These are phyloP conservation scores for Suhomyces xylopsoci DNA, from an alignment of 805 yeast genomes.

Conservation along the genomic window DNA sequence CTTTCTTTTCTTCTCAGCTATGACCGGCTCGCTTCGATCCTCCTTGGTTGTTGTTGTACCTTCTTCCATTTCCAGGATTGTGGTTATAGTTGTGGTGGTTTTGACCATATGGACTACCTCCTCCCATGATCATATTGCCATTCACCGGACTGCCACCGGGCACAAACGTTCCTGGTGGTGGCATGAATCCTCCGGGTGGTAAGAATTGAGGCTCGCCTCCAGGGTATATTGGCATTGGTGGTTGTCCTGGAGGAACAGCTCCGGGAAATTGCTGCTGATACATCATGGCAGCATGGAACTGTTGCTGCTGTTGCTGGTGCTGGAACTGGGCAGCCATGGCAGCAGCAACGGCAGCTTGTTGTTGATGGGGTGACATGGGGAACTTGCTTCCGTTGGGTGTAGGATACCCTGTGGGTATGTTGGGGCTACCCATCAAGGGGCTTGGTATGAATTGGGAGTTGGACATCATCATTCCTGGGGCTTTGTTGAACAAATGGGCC, in stretches of 20 bases:
- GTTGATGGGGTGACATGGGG: conserved; percentile 31
- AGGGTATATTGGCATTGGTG: conserved; percentile 33
- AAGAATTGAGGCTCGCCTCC: conserved; percentile 30
- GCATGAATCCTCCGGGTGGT: conserved; percentile 36
- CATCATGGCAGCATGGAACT: conserved; percentile 37
- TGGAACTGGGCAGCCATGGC: conserved; percentile 33
- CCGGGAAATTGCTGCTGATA: conserved; percentile 34
- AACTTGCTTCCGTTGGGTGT: conserved; percentile 18
- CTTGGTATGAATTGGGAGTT: conserved; percentile 27
- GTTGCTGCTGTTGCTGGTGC: conserved; percentile 27
- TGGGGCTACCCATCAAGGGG: conserved; percentile 28
- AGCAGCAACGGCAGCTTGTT: conserved; percentile 20
- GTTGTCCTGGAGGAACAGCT: conserved; percentile 32
- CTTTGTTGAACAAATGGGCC: conserved; percentile 6
- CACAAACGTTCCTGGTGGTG: conserved; percentile 28
- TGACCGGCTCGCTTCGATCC: conserved; percentile 11
- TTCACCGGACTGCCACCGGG: conserved; percentile 29
- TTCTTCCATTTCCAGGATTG: conserved; percentile 10
- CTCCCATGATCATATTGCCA: conserved; percentile 23
- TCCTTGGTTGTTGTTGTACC: conserved; percentile 7
- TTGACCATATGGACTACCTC: conserved; percentile 8
- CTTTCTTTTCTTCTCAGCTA: conserved; percentile 1
- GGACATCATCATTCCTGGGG: conserved; percentile 15
- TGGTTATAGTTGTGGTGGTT: conserved; percentile 6
- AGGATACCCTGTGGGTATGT: conserved; percentile 12